Base-by-base conservation (phyloP, 352 stramenopile species). In the Phytophthora foliorum region DNA sequence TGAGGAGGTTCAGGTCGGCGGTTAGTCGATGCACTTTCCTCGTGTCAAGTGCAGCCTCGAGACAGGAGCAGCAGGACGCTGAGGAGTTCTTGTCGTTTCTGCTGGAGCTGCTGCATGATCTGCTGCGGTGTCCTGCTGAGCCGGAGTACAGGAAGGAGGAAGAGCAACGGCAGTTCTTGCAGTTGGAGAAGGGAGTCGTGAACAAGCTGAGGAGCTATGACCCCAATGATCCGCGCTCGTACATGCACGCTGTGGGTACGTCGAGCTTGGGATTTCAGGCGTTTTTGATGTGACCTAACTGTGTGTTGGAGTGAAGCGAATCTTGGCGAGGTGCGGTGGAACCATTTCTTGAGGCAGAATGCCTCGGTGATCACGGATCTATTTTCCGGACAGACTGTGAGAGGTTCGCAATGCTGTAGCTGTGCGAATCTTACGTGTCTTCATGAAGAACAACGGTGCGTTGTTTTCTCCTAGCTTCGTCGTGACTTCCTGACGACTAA, bases 31-130 rank as follows among this genome's bases (percentile, higher is more conserved):
- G 76, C 60, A 81, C 83, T 1, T 73, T 80, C n/a, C 67, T 93
- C 17, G 54, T 93, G 7, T 71, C 73, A 4, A 63, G 60, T 32
- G 60, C 62, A 5, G 38, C 63, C 3, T 64, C 64, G 2, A 67
- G 72, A 38, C 88, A 94, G 50, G 84, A 93, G n/a, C 86, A 95
- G 39, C 86, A 95, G 49, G 88, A 95, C 54, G 88, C 88, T 2
- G 86, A 95, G 68, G 83, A 95, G 48, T 86, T 92, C 57, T 69
- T 95, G 36, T 82, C 81, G 0, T 89, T 91, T 32, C 48, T 95
- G 17, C 62, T 95, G 39, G 84, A 95, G 60, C 57, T 89, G 13
- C 61, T 93, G 8, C 81, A 93, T 51, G 84, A 90, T 7, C 41
- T 90, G n/a, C 34, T 90, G 22, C 77, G 57, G 16, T 42, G 58